Percentiles rank a stretch among this genome's conserved stretches.
Evolutionary conservation across 495 filamentous ascomycete genomes (phyloP).

Genomic region (Hamigera avellanea): DNA sequence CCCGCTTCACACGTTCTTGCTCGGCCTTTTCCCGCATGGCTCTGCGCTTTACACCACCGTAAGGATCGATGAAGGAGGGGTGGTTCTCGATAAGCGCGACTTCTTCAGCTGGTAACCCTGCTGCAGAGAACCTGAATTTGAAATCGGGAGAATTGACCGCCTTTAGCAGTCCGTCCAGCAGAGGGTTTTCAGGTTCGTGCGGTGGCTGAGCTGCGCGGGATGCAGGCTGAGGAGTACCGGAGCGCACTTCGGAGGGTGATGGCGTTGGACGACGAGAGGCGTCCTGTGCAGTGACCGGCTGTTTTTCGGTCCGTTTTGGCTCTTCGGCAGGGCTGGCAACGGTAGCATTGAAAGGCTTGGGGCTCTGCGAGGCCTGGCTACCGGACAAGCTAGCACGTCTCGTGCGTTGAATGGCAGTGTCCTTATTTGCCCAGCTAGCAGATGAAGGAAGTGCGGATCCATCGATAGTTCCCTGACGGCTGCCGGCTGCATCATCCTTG

Average conservation of each 20-base stretch:
- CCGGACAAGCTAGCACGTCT: conserved; percentile 65
- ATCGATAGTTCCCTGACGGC: conserved; percentile 45
- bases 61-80: conserved; percentile 70
- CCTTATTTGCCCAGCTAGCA: conserved; percentile 84
- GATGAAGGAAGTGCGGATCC: conserved; percentile 82
- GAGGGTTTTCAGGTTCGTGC: conserved; percentile 17
- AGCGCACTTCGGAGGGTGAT: conserved; percentile 12
- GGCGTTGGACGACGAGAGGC: conserved; percentile 11
- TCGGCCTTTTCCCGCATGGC: conserved; percentile 56
- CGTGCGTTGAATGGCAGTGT: conserved; percentile 51
- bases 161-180: conserved; percentile 39
- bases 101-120: conserved; percentile 40
- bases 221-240: conserved; percentile 11
- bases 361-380: conserved; percentile 71
- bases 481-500: conserved; percentile 59
- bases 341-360: conserved; percentile 52
- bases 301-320: conserved; percentile 25
- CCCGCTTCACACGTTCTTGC: conserved; percentile 48
- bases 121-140: conserved; percentile 46
- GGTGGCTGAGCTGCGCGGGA: conserved; percentile 9
- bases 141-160: conserved; percentile 45
- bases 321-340: conserved; percentile 37
- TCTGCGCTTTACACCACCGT: conserved; percentile 65
- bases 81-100: conserved; percentile 45
- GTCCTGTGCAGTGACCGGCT: conserved; percentile 14